These are phyloP conservation scores for Cinchona pubescens DNA, from an alignment of 257 asterid species.

Conservation along the genomic window DNA sequence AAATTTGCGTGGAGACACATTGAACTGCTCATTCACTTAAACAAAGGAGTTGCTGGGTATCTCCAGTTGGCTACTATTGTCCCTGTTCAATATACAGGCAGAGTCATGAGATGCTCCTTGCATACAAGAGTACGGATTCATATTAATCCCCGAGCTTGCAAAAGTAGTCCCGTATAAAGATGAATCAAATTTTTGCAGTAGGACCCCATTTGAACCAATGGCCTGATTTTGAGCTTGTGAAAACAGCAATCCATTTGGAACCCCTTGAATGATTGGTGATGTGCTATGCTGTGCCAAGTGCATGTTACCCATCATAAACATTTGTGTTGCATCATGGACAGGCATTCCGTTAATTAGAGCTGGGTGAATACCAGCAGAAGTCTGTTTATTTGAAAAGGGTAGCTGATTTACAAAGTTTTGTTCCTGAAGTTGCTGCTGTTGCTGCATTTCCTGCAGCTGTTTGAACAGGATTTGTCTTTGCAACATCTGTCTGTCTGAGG, in stretches of 20 bases:
- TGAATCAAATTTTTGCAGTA: constrained; percentile 42
- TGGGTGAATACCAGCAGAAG: constrained; percentile 36
- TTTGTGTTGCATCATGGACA: constrained; percentile 40
- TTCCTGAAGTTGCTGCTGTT: constrained; percentile 59
- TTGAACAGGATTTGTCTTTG: constrained; percentile 66
- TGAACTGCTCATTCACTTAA: constrained; percentile 32
- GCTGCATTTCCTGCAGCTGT: constrained; percentile 70
- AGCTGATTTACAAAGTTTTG: constrained; percentile 43
- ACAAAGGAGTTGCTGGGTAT: constrained; percentile 35
- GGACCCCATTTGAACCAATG: constrained; percentile 30
- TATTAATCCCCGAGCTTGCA: constrained; percentile 31
- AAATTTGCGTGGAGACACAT: constrained; percentile 34
- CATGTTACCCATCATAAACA: constrained; percentile 43
- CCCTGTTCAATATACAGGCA: constrained; percentile 26
- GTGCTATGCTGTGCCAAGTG: constrained; percentile 43
- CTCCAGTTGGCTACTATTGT: constrained; percentile 30
- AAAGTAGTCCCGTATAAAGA: constrained; percentile 38
- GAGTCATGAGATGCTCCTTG: constrained; percentile 47
- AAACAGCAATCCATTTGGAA: constrained; percentile 45
- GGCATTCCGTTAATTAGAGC: constrained; percentile 36
- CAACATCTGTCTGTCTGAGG: constrained; percentile 48
- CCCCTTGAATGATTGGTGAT: constrained; percentile 34
- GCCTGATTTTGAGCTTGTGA: constrained; percentile 45
- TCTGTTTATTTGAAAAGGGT: constrained; percentile 26
- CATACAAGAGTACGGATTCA: constrained; percentile 28